Evolutionary conservation across 2,329 filamentous ascomycete species (phyloP), one percentile per base, ranked within the genome.

Genomic region (Phaeoacremonium minimum): DNA sequence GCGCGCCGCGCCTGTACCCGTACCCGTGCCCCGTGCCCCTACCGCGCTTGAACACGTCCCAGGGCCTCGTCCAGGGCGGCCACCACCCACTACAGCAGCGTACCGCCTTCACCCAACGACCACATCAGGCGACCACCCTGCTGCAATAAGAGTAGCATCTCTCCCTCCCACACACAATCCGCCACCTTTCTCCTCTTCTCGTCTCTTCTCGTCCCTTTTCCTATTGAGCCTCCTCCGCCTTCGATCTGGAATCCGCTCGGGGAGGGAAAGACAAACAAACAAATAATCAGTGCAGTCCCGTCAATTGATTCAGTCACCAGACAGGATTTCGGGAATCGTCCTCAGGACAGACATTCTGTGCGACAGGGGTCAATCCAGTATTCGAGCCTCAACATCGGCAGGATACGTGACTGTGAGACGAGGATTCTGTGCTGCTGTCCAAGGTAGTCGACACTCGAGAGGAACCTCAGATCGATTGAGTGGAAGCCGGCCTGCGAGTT

Each of bases 141-240:
- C 9, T 36, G 44, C 43, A 44, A 50, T 51, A 52, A 51, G 44
- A 51, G 40, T 41, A 43, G 35, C 48, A 35, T 46, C 29, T 35
- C 33, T 40, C 33, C 30, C 37, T 12, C 28, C 30, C 40, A 34
- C 36, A 40, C 41, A 30, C 20, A 38, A 32, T 18, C 36, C 26
- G 36, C 28, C 28, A 30, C 31, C 37, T 37, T 37, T 34, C 36
- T 37, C 22, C 22, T 26, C 22, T n/a, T n/a, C 22, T 26, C 22
- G 22, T 26, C 22, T n/a, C 22, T 26, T 26, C 22, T 26, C 22
- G 9, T 31, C 32, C 32, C 26, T 20, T 33, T 35, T 40, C 36
- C 36, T 26, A n/a, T n/a, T n/a, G n/a, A n/a, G n/a, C 34, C 15
- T 16, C 36, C 40, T 34, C 33, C 26, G 29, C 32, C 30, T 34